Base-by-base conservation (phyloP, 1,139 yeast species). In the Suhomyces anneliseae region DNA sequence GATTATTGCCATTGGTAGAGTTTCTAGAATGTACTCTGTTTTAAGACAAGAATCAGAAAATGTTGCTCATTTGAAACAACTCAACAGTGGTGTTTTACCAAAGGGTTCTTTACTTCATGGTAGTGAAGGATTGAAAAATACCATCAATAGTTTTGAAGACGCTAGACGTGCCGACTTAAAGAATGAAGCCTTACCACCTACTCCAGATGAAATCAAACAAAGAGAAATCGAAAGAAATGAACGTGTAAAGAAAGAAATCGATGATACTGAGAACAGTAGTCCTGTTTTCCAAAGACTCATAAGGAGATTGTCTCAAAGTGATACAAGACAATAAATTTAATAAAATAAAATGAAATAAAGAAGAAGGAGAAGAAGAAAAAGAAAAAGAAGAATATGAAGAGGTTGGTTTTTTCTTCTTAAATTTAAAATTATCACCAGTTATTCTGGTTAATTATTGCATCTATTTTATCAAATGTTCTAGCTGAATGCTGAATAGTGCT, bases 161-260 rank as follows among this genome's bases (percentile, higher is more conserved):
- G 98, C 97, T 1, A 78, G 85, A 54, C 70, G 71, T 55, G 95
- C 93, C 4, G 99, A 93, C 70, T 66, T 87, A 57, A 77, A 75
- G 38, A 93, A 93, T 65, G 99, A 93, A 69, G 87, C 89, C 36
- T 66, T 93, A 60, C 99, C 99, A 4, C 98, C 98, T n/a, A 65
- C 83, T 3, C 67, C 72, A 7, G 88, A 82, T 48, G 88, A 86
- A 57, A 64, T 78, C 36, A 70, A 69, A 38, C 68, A 66, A 52
- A 64, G 67, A 39, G 82, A 81, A 51, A 70, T 72, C 47, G 76
- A 77, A 54, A 68, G 82, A 54, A 68, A 66, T 43, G 65, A 68
- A 51, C 58, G 69, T 45, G 57, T 72, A 34, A 68, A 68, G 57
- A 67, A 69, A 49, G 84, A 79, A 40, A 68, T 81, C 43, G 69